Evolutionary conservation across 306 rosid species (phyloP), one percentile per base, ranked within the genome.

Genomic region (Cercis canadensis): DNA sequence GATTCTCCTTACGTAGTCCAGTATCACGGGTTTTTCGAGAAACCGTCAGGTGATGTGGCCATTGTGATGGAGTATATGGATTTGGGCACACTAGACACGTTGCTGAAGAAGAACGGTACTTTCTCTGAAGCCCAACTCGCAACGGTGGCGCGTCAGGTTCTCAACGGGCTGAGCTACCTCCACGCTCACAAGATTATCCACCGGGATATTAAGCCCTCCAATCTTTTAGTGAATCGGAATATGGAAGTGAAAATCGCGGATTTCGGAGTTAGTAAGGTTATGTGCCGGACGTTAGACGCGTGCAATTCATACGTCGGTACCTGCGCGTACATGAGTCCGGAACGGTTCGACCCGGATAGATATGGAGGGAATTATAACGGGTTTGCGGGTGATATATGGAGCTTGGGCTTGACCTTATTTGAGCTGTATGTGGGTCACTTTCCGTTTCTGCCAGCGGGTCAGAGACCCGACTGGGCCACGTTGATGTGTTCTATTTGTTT

Each of bases 241-340:
- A 80, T 81, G 80, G 89, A 85, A 6, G 94, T 93, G 13, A 93
- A 93, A 43, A 90, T 93, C 4, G 90, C 92, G 1, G 98, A 93
- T 33, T 93, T 93, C n/a, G 98, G 98, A 0, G 98, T 93, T 0
- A 87, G 98, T 62, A 93, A 90, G 5, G 62, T 88, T 44, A 76
- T 93, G 94, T 78, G 89, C 67, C 81, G 98, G 21, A 75, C 87
- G 5, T 74, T 90, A 13, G 96, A 93, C 45, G 81, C 93, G 21
- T 93, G 98, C 19, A 90, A 87, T 49, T 88, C 97, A 0, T 93
- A 90, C 51, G 97, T 93, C 0, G 98, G 98, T 6, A 93, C 98
- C 45, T 93, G 97, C 57, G 97, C 98, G 2, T 93, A 93, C 76
- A 93, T 93, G 98, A 93, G 98, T 67, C 98, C 98, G 0, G 98